Conservation (phyloP, 352 stramenopile genomes). For the Pythium dissotocum region DNA sequence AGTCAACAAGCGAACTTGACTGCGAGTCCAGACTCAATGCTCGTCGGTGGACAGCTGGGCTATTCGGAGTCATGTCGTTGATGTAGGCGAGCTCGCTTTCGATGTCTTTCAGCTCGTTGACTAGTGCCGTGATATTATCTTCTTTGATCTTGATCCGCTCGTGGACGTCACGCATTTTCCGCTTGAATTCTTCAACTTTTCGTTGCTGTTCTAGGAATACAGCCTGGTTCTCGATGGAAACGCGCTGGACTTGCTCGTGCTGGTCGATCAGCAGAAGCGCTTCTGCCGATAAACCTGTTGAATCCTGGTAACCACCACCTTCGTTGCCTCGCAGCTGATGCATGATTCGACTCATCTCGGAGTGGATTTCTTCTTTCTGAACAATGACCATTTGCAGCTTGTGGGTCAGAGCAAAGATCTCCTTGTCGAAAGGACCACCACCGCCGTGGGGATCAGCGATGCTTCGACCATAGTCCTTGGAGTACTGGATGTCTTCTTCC, state of each 20-base stretch:
- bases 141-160: conserved; percentile 62
- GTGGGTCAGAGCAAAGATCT: conserved; percentile 75
- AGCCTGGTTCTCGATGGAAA: conserved; percentile 12
- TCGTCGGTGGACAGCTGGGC: conserved; percentile 9
- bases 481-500: conserved; percentile 40
- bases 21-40: conserved; percentile 22
- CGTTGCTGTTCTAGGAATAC: conserved; percentile 42
- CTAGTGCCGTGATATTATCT: conserved; percentile 41
- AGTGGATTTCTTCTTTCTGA: conserved; percentile 74
- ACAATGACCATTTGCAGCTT: conserved; percentile 76
- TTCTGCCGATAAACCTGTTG: conserved; percentile 17
- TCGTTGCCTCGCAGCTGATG: conserved; percentile 27
- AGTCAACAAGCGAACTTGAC: background rate
- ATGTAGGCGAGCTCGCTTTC: conserved; percentile 60
- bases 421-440: conserved; percentile 54
- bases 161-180: conserved; percentile 42
- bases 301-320: background rate
- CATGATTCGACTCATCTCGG: conserved; percentile 69
- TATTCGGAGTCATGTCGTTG: conserved; percentile 29
- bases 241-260: conserved; percentile 20
- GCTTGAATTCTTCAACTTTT: conserved; percentile 43
- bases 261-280: conserved; percentile 23
- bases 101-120: conserved; percentile 61
- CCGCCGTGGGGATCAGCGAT: conserved; percentile 10
- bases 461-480: conserved; percentile 25